These are phyloP conservation scores for Crithidia brevicula DNA, from an alignment of 208 protist species.

Conservation along the genomic window DNA sequence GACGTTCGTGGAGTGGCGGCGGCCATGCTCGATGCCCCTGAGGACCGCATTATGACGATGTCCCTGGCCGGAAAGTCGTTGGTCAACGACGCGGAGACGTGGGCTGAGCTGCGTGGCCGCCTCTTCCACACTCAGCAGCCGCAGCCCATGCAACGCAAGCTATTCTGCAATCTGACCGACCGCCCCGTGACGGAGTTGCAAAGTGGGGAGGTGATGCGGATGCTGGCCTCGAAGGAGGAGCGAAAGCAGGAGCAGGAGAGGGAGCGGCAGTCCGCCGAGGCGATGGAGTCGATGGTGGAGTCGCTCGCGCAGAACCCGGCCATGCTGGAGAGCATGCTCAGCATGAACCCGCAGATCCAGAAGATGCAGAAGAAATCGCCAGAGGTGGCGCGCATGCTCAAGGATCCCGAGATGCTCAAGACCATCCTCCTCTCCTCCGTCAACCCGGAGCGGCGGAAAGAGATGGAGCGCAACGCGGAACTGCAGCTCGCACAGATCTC, in stretches of 20 bases:
- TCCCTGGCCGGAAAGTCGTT: slow-evolving; percentile 70
- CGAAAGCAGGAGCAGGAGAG: slow-evolving; percentile 31
- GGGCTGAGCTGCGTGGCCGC: slow-evolving; percentile 35
- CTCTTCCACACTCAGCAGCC: slow-evolving; percentile 15
- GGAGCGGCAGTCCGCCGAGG: slow-evolving; percentile 42
- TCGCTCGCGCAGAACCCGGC: slow-evolving; percentile 58
- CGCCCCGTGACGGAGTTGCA: slow-evolving; percentile 28
- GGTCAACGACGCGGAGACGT: slow-evolving; percentile 44
- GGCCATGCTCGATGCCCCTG: slow-evolving; percentile 58
- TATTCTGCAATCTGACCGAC: slow-evolving; percentile 62
- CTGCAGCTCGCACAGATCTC: slow-evolving; percentile 76
- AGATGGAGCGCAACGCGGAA: slow-evolving; percentile 56
- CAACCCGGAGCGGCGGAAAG: slow-evolving; percentile 63
- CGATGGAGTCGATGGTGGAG: slow-evolving; percentile 83
- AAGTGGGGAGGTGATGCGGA: slow-evolving; percentile 55
- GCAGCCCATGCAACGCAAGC: slow-evolving; percentile 45
- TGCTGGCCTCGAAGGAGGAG: slow-evolving; percentile 37
- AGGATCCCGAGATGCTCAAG: slow-evolving; percentile 76
- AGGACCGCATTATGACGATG: slow-evolving; percentile 48
- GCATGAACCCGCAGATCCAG: slow-evolving; percentile 47
- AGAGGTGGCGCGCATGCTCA: slow-evolving; percentile 53
- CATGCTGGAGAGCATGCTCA: slow-evolving; percentile 58
- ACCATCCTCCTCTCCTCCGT: slow-evolving; percentile 70
- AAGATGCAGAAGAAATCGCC: slow-evolving; percentile 60
- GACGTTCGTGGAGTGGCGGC: slow-evolving; percentile 71